Evolutionary conservation across 208 protist genomes (phyloP), one percentile per base, ranked within the genome.

Genomic region (Zelonia costaricensis): DNA sequence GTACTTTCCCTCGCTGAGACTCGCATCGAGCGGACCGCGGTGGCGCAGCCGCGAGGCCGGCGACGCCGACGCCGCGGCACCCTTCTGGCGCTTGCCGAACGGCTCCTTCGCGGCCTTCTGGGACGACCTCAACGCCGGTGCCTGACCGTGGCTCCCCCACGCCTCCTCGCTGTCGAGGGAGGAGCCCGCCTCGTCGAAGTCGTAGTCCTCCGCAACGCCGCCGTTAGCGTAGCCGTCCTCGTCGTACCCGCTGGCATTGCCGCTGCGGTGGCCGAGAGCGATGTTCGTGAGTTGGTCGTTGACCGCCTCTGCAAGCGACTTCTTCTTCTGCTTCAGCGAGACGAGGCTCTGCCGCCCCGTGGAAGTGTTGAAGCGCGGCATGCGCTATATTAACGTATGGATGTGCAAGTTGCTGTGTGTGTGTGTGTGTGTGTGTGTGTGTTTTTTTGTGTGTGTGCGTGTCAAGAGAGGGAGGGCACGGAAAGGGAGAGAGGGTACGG

Each of bases 21-120:
- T 80, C 2, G 56, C 44, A 36, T 95, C 86, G 15, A 92, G 66
- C 12, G 88, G 88, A 15, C 88, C 88, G 30, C 85, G 88, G n/a
- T 72, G 84, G 7, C 84, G 83, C 40, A 94, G 75, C 35, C 72
- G 73, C 31, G 55, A 62, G 16, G 61, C 54, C 5, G 61, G 40
- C 16, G 53, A 60, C 3, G 53, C 60, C 18, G 61, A 36, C 30
- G 38, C 27, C 2, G n/a, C n/a, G n/a, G 18, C 35, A 6, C 6
- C 31, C 51, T 6, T 40, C 6, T 23, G 28, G n/a, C 30, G 7
- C 9, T 57, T 57, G 51, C 9, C 9, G 18, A 35, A 42, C 7
- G 7, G 12, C 6, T 31, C 38, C 20, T 55, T 47, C 23, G 64
- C 27, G n/a, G 54, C 56, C n/a, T 20, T 42, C 13, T 38, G 3